Percentiles rank a stretch among this genome's conserved stretches.
Evolutionary conservation across 148 eudicot genomes (phyloP).

Genomic region (Bassia scoparia): DNA sequence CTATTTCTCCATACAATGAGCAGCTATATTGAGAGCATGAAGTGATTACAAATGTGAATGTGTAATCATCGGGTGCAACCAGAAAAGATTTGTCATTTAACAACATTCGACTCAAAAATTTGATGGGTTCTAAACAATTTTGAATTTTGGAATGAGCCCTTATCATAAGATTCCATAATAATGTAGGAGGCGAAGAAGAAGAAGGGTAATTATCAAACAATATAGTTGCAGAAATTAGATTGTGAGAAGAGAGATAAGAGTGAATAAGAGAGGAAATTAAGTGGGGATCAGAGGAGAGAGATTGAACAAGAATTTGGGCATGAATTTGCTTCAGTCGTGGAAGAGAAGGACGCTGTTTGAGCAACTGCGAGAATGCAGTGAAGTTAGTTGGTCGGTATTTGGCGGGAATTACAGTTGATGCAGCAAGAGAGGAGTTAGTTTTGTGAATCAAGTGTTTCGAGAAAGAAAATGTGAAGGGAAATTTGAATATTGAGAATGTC

Average conservation of each 20-base stretch:
- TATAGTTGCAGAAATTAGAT: slow-evolving; percentile 32
- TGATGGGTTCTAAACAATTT: slow-evolving; percentile 40
- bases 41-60: slow-evolving; percentile 55
- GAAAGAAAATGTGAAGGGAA: slow-evolving; percentile 7
- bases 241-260: slow-evolving; percentile 36
- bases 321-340: slow-evolving; percentile 56
- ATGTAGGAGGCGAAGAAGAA: slow-evolving; percentile 38
- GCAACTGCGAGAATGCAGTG: slow-evolving; percentile 35
- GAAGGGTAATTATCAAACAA: slow-evolving; percentile 47
- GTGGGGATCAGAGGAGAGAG: slow-evolving; percentile 29
- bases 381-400: slow-evolving; percentile 7
- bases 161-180: slow-evolving; percentile 64
- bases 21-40: slow-evolving; percentile 45
- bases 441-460: not conserved
- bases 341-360: slow-evolving; percentile 42
- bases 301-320: slow-evolving; percentile 43
- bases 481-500: not conserved
- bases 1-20: slow-evolving; percentile 34
- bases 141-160: slow-evolving; percentile 57
- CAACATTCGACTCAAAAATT: slow-evolving; percentile 46
- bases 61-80: slow-evolving; percentile 60
- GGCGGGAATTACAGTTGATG: slow-evolving; percentile 32
- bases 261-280: slow-evolving; percentile 44
- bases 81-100: slow-evolving; percentile 4
- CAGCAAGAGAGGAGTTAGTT: slow-evolving; percentile 2